Evolutionary conservation across 73 alveolate species (phyloP).

Genomic region (Effrenium voratum): DNA sequence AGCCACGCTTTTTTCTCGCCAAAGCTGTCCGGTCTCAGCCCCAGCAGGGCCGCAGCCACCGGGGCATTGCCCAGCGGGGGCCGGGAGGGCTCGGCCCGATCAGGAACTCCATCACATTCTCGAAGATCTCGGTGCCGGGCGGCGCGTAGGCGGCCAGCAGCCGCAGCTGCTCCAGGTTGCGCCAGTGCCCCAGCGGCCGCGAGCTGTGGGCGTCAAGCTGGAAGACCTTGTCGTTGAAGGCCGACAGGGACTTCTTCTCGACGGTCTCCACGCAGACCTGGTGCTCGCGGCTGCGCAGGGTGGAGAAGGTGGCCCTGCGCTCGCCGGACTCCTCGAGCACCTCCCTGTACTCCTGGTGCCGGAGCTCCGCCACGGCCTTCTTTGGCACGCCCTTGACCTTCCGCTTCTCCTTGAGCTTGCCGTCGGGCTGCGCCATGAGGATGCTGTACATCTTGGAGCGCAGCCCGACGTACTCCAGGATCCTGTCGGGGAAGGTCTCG

Average conservation of each 20-base stretch:
- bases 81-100: no score
- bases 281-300: not conserved
- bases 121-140: no score
- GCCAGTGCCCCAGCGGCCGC: not conserved
- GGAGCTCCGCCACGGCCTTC: not conserved
- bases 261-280: not conserved
- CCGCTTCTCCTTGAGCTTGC: not conserved
- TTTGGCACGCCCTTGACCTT: slow-evolving; percentile 1
- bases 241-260: not conserved
- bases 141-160: no score
- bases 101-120: no score
- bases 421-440: not conserved
- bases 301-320: not conserved
- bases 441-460: not conserved
- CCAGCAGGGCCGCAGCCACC: no score
- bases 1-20: no score
- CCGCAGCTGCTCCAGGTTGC: no score
- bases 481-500: no score
- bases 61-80: no score
- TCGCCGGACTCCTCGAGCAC: not conserved
- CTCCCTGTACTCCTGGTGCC: not conserved
- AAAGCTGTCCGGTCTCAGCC: no score
- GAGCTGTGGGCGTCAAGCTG: not conserved
- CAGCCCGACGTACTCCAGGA: not conserved
- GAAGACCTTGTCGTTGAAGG: slow-evolving; percentile 29